Conservation (phyloP, 1,139 yeast genomes). For the Kluyveromyces sp. region DNA sequence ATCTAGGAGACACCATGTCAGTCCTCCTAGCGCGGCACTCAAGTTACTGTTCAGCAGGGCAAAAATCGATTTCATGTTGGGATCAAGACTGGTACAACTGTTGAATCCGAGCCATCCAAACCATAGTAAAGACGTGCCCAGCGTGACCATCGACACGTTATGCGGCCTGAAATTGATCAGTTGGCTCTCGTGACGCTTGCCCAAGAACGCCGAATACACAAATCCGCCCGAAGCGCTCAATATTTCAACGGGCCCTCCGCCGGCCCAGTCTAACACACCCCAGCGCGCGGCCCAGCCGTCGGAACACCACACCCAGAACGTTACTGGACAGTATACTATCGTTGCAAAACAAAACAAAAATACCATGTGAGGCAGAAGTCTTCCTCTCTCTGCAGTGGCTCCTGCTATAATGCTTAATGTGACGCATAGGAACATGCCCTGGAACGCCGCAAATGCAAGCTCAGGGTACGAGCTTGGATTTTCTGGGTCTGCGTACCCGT, state of each 20-base stretch:
- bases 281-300: constrained; percentile 91
- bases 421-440: constrained; percentile 85
- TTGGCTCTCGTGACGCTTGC: constrained; percentile 74
- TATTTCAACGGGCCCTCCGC: constrained; percentile 96
- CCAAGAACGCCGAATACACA: constrained; percentile 75
- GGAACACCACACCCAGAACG: constrained; percentile 90
- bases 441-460: constrained; percentile 77
- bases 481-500: constrained; percentile 38
- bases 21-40: constrained; percentile 85
- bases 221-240: constrained; percentile 87
- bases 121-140: constrained; percentile 67
- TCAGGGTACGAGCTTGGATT: constrained; percentile 58
- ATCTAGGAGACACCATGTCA: constrained; percentile 89
- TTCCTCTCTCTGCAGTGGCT: constrained; percentile 91
- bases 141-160: constrained; percentile 76
- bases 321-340: constrained; percentile 84
- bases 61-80: constrained; percentile 43
- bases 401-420: constrained; percentile 90
- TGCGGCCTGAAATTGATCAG: constrained; percentile 92
- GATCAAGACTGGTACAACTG: constrained; percentile 68
- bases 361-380: constrained; percentile 77
- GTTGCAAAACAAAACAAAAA: constrained; percentile 87
- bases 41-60: constrained; percentile 90
- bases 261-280: constrained; percentile 94
- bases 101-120: constrained; percentile 89